phyloP scores from a whole-genome alignment of 345 rosid genomes.

The Camelina hispida region DNA sequence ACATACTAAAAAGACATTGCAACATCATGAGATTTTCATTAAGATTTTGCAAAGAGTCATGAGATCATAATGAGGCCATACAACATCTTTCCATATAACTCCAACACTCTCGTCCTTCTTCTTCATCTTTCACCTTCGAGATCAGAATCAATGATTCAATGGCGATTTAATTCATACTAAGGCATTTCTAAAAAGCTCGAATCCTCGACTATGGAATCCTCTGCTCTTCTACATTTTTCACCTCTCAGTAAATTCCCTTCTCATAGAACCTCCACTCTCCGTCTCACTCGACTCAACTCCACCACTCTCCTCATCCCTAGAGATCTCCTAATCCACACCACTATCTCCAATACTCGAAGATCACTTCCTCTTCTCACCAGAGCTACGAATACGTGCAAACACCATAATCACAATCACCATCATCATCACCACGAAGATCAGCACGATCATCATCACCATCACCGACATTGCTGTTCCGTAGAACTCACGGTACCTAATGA shows the following conservation, averaged over 20 bases:
- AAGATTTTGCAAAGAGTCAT: too few relatives aligned
- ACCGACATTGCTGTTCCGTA: slow-evolving; percentile 34
- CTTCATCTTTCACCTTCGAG: neutral
- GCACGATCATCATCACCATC: slow-evolving; percentile 49
- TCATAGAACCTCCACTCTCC: slow-evolving; percentile 18
- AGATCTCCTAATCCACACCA: slow-evolving; percentile 20
- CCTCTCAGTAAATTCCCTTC: slow-evolving; percentile 46
- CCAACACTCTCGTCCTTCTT: neutral
- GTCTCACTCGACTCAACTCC: slow-evolving; percentile 43
- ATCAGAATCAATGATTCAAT: slow-evolving; percentile 40
- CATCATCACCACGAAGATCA: slow-evolving; percentile 21
- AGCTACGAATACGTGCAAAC: neutral
- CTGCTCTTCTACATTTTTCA: slow-evolving; percentile 43
- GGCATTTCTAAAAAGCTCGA: neutral
- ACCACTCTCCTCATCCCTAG: neutral
- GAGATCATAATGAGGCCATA: slow-evolving; percentile 30
- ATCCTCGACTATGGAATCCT: slow-evolving; percentile 54
- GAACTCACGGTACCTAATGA: slow-evolving; percentile 40
- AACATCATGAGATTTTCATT: too few relatives aligned
- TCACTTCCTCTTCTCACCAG: slow-evolving; percentile 16
- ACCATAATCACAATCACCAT: slow-evolving; percentile 34
- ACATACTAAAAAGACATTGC: too few relatives aligned
- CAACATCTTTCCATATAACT: slow-evolving; percentile 28
- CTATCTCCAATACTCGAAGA: neutral
- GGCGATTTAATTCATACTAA: neutral